Percentiles rank a stretch among this genome's conserved stretches.
These are phyloP conservation scores for Phialophora expanda DNA, from an alignment of 2,329 filamentous ascomycete genomes.

Conservation along the genomic window DNA sequence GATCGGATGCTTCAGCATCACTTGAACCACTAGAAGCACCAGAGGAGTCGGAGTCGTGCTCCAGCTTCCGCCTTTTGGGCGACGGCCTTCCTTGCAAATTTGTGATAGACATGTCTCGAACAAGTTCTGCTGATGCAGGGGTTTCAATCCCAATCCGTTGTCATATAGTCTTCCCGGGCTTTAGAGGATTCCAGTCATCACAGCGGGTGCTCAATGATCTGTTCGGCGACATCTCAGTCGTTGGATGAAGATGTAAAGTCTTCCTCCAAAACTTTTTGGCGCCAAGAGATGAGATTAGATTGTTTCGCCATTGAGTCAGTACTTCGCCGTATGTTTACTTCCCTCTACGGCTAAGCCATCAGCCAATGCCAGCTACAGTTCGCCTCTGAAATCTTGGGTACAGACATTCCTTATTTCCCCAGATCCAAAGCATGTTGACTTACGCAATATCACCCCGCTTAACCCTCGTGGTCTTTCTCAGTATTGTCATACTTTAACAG, in stretches of 20 bases:
- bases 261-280: slow-evolving; percentile 5
- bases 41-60: neutral
- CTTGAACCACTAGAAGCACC: neutral
- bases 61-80: slow-evolving; percentile 5
- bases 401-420: neutral
- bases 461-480: neutral
- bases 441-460: too few species aligned
- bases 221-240: neutral
- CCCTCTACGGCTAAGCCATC: neutral
- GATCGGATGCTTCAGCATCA: neutral
- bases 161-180: neutral
- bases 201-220: neutral
- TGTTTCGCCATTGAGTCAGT: neutral
- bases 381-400: neutral
- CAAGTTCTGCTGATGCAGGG: neutral
- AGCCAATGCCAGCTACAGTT: neutral
- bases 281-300: slow-evolving; percentile 3
- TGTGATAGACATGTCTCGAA: neutral
- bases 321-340: too few species aligned
- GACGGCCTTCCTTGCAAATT: neutral
- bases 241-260: neutral
- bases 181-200: neutral
- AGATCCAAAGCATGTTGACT: neutral
- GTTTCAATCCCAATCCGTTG: neutral
- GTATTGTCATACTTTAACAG: neutral